Evolutionary conservation across 2,329 filamentous ascomycete species (phyloP).

Genomic region (Fonsecaea monophora): DNA sequence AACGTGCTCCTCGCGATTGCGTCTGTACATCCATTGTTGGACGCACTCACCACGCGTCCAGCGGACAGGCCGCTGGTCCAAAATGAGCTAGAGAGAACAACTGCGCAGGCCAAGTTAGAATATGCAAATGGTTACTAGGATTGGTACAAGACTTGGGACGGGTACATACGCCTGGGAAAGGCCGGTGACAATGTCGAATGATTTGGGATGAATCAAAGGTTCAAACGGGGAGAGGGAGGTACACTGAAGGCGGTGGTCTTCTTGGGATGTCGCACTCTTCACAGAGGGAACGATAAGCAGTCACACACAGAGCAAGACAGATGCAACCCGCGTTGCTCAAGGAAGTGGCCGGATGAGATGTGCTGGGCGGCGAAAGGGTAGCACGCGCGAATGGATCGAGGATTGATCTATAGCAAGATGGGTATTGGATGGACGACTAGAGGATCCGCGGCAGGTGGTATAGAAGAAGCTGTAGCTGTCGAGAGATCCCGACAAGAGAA

Average conservation of each 20-base stretch:
- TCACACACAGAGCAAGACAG: neutral
- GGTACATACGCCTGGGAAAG: conserved; percentile 27
- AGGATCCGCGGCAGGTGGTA: conserved; percentile 9
- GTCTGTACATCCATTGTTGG: conserved; percentile 42
- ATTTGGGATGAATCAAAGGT: neutral
- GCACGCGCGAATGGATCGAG: neutral
- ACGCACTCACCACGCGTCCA: conserved; percentile 36
- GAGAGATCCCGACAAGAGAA: neutral
- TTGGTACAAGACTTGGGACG: neutral
- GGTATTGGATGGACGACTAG: conserved; percentile 8
- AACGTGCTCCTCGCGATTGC: conserved; percentile 39
- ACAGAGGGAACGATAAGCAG: neutral
- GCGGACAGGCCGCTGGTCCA: conserved; percentile 38
- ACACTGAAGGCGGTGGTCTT: neutral
- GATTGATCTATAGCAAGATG: neutral
- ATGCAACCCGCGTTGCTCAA: neutral
- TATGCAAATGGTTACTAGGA: neutral
- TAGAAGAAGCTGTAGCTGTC: conserved; percentile 7
- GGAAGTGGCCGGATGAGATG: neutral
- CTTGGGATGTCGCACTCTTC: neutral
- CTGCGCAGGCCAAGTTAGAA: conserved; percentile 22
- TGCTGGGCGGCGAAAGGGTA: neutral
- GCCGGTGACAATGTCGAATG: conserved; percentile 5
- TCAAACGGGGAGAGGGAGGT: neutral
- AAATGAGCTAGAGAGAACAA: conserved; percentile 28